These are phyloP conservation scores for Magnusiomyces paraingens DNA, from an alignment of 1,139 yeast genomes.

Conservation along the genomic window DNA sequence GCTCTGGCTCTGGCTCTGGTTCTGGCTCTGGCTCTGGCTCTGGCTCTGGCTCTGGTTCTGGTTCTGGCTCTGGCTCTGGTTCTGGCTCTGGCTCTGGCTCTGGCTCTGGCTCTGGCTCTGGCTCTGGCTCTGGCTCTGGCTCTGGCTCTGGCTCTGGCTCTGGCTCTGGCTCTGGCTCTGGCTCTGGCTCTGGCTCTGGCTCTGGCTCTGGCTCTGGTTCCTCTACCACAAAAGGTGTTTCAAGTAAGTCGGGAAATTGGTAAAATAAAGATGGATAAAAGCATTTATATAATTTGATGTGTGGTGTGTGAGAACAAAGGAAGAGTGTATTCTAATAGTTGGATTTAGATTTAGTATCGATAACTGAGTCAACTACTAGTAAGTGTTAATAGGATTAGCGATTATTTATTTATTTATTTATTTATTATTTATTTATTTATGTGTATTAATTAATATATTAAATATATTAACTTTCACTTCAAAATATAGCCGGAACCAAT, in stretches of 20 bases:
- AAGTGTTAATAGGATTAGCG: background rate
- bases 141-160: constrained; percentile 8
- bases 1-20: constrained; percentile 3
- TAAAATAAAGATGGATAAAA: background rate
- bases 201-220: constrained; percentile 9
- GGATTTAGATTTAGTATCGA: background rate
- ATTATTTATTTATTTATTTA: background rate
- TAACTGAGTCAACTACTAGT: background rate
- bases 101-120: constrained; percentile 6
- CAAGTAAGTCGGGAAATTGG: background rate
- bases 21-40: constrained; percentile 4
- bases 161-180: constrained; percentile 5
- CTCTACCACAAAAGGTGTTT: background rate
- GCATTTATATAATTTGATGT: too few relatives aligned
- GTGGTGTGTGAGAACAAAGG: too few relatives aligned
- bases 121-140: constrained; percentile 7
- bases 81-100: constrained; percentile 5
- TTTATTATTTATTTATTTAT: background rate
- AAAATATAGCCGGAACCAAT: too few relatives aligned
- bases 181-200: constrained; percentile 4
- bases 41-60: constrained; percentile 5
- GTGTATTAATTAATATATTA: background rate
- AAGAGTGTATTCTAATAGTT: background rate
- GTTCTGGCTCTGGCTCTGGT: constrained; percentile 2
- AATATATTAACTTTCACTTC: background rate